Conservation (phyloP, 2,329 filamentous ascomycete species). For the Pseudohalonectria lignicola region DNA sequence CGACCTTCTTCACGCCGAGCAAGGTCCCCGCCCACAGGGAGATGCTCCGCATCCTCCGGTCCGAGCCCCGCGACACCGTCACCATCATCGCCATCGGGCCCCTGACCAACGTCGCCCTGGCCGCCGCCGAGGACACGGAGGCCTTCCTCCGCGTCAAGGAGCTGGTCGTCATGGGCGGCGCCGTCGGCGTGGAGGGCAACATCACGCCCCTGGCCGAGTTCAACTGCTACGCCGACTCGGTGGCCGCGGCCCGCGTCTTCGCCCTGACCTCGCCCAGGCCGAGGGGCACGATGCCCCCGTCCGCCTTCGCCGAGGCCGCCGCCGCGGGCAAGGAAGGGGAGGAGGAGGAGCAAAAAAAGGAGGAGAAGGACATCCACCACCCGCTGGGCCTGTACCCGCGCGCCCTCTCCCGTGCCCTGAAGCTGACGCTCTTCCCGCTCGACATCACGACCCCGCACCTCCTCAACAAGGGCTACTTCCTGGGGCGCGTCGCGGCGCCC, state of each 20-base stretch:
- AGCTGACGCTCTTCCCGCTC: constrained; percentile 61
- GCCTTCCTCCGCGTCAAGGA: constrained; percentile 84
- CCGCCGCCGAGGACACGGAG: constrained; percentile 78
- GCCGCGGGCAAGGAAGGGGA: too few species aligned
- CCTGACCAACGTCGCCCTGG: constrained; percentile 84
- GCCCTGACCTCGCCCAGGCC: constrained; percentile 67
- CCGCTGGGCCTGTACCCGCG: constrained; percentile 51
- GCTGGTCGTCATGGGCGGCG: constrained; percentile 90
- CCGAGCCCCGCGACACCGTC: constrained; percentile 74
- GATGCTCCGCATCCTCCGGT: constrained; percentile 74
- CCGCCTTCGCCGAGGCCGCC: background rate
- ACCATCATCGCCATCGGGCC: constrained; percentile 87
- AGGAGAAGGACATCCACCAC: too few species aligned
- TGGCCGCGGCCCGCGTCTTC: constrained; percentile 66
- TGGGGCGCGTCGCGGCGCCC: constrained; percentile 39
- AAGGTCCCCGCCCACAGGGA: constrained; percentile 66
- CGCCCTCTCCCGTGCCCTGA: constrained; percentile 50
- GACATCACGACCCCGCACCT: constrained; percentile 67
- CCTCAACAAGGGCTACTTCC: constrained; percentile 50
- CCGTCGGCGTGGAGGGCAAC: constrained; percentile 71
- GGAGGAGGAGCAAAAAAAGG: too few species aligned
- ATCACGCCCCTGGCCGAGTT: constrained; percentile 82
- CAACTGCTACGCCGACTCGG: constrained; percentile 84
- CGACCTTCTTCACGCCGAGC: constrained; percentile 64
- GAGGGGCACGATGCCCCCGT: constrained; percentile 66